phyloP scores from a whole-genome alignment of 1,284 basidiomycete genomes.

The Kwoniella shivajii region DNA sequence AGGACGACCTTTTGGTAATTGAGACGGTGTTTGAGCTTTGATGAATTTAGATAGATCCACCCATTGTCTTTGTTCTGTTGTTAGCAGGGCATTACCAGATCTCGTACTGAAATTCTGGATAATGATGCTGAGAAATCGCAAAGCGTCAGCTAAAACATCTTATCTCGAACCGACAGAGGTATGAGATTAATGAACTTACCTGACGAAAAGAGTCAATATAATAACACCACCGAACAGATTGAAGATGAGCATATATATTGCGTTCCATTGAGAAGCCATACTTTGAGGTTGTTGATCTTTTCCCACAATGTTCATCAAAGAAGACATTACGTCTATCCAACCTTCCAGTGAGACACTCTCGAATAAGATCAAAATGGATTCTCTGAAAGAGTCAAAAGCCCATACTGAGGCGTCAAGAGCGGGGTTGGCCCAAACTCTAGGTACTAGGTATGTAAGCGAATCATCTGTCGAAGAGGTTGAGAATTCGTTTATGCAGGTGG shows the following conservation, averaged over 20 bases:
- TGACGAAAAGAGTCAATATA: slow-evolving; percentile 84
- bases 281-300: slow-evolving; percentile 67
- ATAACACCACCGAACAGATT: slow-evolving; percentile 90
- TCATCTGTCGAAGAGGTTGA: slow-evolving; percentile 57
- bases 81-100: slow-evolving; percentile 80
- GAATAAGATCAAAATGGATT: slow-evolving; percentile 87
- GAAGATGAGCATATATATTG: slow-evolving; percentile 91
- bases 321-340: slow-evolving; percentile 89
- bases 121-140: slow-evolving; percentile 64
- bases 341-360: slow-evolving; percentile 96
- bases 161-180: neutral
- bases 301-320: slow-evolving; percentile 79
- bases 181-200: slow-evolving; percentile 59
- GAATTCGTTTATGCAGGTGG: slow-evolving; percentile 77
- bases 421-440: slow-evolving; percentile 88
- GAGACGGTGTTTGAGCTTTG: slow-evolving; percentile 81
- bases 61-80: slow-evolving; percentile 91
- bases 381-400: slow-evolving; percentile 86
- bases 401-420: slow-evolving; percentile 68
- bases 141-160: neutral
- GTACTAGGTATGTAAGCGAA: slow-evolving; percentile 68
- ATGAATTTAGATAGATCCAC: slow-evolving; percentile 89
- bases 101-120: slow-evolving; percentile 89
- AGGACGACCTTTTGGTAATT: slow-evolving; percentile 51
- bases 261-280: slow-evolving; percentile 76